Evolutionary conservation across 805 yeast genomes (phyloP).

Genomic region (Yamadazyma akitaensis): DNA sequence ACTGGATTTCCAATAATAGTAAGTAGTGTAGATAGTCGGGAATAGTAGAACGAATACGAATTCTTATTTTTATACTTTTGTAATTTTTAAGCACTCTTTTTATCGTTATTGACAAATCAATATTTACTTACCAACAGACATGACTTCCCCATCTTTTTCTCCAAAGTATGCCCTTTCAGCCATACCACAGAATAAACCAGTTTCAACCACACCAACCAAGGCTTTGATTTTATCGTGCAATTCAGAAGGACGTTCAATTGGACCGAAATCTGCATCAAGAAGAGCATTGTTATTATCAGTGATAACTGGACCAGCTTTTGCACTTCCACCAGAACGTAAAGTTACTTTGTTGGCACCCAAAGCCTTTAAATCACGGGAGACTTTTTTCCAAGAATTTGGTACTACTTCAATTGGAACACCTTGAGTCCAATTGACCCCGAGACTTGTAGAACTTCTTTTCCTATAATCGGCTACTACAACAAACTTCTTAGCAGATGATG

Average conservation of each 20-base stretch:
- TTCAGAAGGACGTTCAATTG: conserved; percentile 46
- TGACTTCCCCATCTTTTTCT: conserved; percentile 63
- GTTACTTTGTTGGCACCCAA: conserved; percentile 63
- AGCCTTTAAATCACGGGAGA: conserved; percentile 54
- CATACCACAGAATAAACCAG: conserved; percentile 78
- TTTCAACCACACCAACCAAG: conserved; percentile 92
- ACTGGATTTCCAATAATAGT: conserved; percentile 75
- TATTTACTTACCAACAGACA: not conserved
- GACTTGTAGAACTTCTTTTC: conserved; percentile 61
- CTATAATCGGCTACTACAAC: conserved; percentile 90
- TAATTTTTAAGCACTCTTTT: too few species aligned
- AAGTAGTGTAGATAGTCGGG: conserved; percentile 15
- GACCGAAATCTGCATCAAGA: conserved; percentile 90
- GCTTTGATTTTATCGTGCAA: conserved; percentile 67
- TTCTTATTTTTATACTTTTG: not conserved
- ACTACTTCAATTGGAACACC: conserved; percentile 97
- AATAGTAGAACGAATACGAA: not conserved
- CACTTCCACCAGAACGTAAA: conserved; percentile 81
- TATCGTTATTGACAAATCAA: not conserved
- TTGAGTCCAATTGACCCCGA: conserved; percentile 81
- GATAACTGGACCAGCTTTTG: conserved; percentile 95
- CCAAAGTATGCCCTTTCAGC: conserved; percentile 88
- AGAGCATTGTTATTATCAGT: conserved; percentile 94
- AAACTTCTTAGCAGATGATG: conserved; percentile 70
- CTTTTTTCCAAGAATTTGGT: conserved; percentile 81